These are phyloP conservation scores for Dioszegia hungarica DNA, from an alignment of 768 basidiomycete species.

Conservation along the genomic window DNA sequence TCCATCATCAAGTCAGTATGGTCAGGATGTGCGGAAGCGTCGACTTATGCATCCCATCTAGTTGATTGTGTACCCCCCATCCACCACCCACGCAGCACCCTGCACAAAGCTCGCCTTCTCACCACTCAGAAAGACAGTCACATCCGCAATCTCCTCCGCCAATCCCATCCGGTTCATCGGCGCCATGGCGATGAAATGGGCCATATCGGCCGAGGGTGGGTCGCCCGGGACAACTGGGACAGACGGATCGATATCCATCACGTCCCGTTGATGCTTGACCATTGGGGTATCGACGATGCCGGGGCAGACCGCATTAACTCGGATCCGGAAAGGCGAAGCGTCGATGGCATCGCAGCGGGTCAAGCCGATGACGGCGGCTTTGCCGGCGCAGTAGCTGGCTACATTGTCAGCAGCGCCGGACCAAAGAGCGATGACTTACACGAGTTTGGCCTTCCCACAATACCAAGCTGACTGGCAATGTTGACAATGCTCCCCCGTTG, in stretches of 20 bases:
- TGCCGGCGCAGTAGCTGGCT: slow-evolving; percentile 31
- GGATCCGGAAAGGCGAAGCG: slow-evolving; percentile 16
- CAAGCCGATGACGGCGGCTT: slow-evolving; percentile 28
- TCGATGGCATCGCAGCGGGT: slow-evolving; percentile 31
- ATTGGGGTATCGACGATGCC: slow-evolving; percentile 30
- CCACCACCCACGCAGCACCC: background rate
- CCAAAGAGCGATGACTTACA: slow-evolving; percentile 12
- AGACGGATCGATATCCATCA: background rate
- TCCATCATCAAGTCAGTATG: no score
- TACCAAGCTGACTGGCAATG: slow-evolving; percentile 33
- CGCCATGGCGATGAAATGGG: slow-evolving; percentile 17
- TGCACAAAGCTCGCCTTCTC: slow-evolving; percentile 1
- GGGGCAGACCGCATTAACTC: slow-evolving; percentile 29
- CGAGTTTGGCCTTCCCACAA: slow-evolving; percentile 20
- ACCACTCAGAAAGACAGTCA: background rate
- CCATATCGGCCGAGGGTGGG: slow-evolving; percentile 3
- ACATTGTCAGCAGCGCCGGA: background rate
- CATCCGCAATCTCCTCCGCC: background rate
- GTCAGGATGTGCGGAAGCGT: no score
- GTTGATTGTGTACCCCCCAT: slow-evolving; percentile 7
- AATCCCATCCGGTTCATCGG: slow-evolving; percentile 24
- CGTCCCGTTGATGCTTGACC: slow-evolving; percentile 12
- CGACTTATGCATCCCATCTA: background rate
- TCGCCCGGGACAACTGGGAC: background rate
- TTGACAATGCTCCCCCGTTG: slow-evolving; percentile 34